Conservation (phyloP, 2,329 filamentous ascomycete genomes). For the Endothia cerciana region DNA sequence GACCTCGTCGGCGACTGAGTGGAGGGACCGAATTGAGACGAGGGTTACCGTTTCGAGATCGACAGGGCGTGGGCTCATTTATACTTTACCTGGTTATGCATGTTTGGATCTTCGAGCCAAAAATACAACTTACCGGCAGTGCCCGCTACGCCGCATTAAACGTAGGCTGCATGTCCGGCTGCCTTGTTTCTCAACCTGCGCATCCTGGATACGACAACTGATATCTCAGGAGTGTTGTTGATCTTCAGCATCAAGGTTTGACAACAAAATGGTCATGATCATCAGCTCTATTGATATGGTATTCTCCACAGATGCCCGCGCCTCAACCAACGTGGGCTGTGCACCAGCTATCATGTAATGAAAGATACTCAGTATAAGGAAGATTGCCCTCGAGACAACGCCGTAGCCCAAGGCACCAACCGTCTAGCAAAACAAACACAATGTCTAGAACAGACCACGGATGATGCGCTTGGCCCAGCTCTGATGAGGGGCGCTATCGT, state of each 20-base stretch:
- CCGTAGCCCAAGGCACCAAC: not conserved
- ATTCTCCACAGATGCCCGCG: too few relatives aligned
- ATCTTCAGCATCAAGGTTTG: too few relatives aligned
- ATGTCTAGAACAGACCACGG: slow-evolving; percentile 41
- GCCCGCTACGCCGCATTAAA: not conserved
- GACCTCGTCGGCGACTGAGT: too few relatives aligned
- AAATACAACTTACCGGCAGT: not conserved
- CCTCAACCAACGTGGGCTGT: too few relatives aligned
- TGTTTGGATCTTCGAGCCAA: not conserved
- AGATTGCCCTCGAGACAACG: not conserved
- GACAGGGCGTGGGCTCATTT: not conserved
- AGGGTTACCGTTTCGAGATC: not conserved
- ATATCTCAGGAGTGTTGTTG: too few relatives aligned
- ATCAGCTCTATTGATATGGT: too few relatives aligned
- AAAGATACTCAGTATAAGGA: too few relatives aligned
- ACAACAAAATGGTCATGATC: too few relatives aligned
- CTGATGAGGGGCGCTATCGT: slow-evolving; percentile 36
- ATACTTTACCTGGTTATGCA: not conserved
- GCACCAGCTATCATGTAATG: too few relatives aligned
- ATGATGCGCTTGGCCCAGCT: slow-evolving; percentile 42
- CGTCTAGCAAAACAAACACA: not conserved
- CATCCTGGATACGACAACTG: too few relatives aligned
- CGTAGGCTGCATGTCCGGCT: too few relatives aligned
- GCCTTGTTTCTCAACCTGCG: too few relatives aligned
- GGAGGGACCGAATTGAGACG: not conserved